Evolutionary conservation across 2,329 filamentous ascomycete genomes (phyloP).

Genomic region (Stylonectria norvegica): DNA sequence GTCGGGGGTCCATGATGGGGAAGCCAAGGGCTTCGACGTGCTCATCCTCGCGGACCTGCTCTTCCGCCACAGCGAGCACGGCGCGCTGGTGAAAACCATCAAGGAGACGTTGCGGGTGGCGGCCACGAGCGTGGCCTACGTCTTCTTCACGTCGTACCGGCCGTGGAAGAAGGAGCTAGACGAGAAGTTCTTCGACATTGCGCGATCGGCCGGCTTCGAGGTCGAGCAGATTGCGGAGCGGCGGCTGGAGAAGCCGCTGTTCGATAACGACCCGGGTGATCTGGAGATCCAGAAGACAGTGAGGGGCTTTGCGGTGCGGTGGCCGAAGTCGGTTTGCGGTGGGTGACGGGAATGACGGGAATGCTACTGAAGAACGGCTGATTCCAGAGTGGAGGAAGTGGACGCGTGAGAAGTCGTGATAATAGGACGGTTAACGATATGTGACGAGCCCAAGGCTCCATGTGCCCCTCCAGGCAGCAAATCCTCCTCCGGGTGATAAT

Average conservation of each 20-base stretch:
- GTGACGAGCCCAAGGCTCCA: no score
- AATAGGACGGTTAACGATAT: no score
- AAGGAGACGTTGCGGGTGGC: slow-evolving; percentile 59
- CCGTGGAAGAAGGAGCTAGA: slow-evolving; percentile 87
- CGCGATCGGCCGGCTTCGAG: slow-evolving; percentile 64
- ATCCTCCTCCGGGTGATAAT: no score
- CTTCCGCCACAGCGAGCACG: slow-evolving; percentile 87
- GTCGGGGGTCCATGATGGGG: slow-evolving; percentile 13
- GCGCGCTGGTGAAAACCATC: slow-evolving; percentile 71
- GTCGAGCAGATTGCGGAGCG: slow-evolving; percentile 80
- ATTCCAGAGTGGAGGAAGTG: background rate
- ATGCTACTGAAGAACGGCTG: background rate
- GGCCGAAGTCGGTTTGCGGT: slow-evolving; percentile 48
- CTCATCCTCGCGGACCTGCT: slow-evolving; percentile 84
- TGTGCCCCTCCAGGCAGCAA: no score
- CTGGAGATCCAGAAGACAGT: slow-evolving; percentile 77
- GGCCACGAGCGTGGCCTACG: slow-evolving; percentile 62
- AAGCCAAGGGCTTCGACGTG: slow-evolving; percentile 62
- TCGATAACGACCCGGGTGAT: slow-evolving; percentile 84
- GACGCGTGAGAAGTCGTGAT: slow-evolving; percentile 5
- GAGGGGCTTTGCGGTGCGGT: slow-evolving; percentile 70
- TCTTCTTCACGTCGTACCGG: slow-evolving; percentile 92
- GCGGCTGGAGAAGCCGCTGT: slow-evolving; percentile 81
- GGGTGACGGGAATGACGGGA: slow-evolving; percentile 2
- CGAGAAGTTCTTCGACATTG: slow-evolving; percentile 79